These are phyloP conservation scores for Puya raimondii DNA, from an alignment of 176 grass and related monocot genomes.

Conservation along the genomic window DNA sequence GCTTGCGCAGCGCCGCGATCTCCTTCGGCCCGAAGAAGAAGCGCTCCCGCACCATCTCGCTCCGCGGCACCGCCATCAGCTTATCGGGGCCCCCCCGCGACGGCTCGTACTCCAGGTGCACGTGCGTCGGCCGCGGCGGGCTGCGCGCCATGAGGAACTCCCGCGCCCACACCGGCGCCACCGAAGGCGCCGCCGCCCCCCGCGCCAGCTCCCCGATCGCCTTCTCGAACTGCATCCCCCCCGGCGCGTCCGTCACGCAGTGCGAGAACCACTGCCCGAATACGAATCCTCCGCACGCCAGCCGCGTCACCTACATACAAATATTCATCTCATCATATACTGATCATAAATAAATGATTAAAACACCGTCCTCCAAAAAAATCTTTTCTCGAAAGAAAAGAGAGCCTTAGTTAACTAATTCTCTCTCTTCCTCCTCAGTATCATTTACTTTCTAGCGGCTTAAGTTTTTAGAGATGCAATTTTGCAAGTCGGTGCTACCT, in stretches of 20 bases:
- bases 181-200: slow-evolving; percentile 21
- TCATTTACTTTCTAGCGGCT: too few species aligned
- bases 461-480: neutral
- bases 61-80: neutral
- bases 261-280: slow-evolving; percentile 61
- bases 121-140: slow-evolving; percentile 20
- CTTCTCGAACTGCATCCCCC: slow-evolving; percentile 59
- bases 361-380: neutral
- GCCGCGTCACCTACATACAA: slow-evolving; percentile 38
- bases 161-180: slow-evolving; percentile 43
- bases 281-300: slow-evolving; percentile 55
- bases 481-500: slow-evolving; percentile 8
- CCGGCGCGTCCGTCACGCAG: slow-evolving; percentile 42
- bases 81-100: slow-evolving; percentile 15
- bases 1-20: slow-evolving; percentile 37
- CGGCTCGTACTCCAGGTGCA: slow-evolving; percentile 50
- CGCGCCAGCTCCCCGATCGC: slow-evolving; percentile 50
- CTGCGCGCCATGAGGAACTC: slow-evolving; percentile 35
- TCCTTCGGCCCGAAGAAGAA: slow-evolving; percentile 43
- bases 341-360: neutral
- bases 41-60: slow-evolving; percentile 12
- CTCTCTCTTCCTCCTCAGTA: too few species aligned
- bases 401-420: too few species aligned
- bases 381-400: too few species aligned
- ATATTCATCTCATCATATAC: too few species aligned